phyloP scores from a whole-genome alignment of 805 yeast genomes.

The Yarrowia sp. region DNA sequence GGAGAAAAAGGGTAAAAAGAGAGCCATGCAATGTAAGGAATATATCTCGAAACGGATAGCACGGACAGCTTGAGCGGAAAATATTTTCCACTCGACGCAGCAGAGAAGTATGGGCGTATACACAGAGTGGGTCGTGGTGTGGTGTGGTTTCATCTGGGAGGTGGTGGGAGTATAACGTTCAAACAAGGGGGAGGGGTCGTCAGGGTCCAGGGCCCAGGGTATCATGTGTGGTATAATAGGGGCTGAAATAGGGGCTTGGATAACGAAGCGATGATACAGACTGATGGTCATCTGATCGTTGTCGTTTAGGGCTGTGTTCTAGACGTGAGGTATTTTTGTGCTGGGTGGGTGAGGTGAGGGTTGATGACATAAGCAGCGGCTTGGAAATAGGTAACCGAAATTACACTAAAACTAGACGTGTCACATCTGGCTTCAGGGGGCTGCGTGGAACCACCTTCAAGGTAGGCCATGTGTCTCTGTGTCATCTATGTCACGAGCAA shows the following conservation, averaged over 20 bases:
- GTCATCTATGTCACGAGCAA: too few species aligned
- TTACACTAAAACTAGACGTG: not conserved
- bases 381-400: not conserved
- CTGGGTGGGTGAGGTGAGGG: not conserved
- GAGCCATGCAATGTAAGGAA: slow-evolving; percentile 19
- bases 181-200: not conserved
- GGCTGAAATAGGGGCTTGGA: not conserved
- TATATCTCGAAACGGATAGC: slow-evolving; percentile 14
- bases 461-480: too few species aligned
- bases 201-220: not conserved
- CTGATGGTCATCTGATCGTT: not conserved
- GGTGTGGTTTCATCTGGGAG: not conserved
- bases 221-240: slow-evolving; percentile 1
- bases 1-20: not conserved
- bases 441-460: too few species aligned
- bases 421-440: not conserved
- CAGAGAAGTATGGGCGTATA: not conserved
- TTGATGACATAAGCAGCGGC: not conserved
- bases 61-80: not conserved
- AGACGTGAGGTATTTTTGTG: not conserved
- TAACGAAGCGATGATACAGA: not conserved
- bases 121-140: slow-evolving; percentile 2
- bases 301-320: not conserved
- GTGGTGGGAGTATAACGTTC: not conserved
- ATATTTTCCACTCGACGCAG: slow-evolving; percentile 8